A percentile compares a stretch with the other conserved stretches of the same genome.
phyloP scores from a whole-genome alignment of 495 filamentous ascomycete species.

The Xylaria sp. region DNA sequence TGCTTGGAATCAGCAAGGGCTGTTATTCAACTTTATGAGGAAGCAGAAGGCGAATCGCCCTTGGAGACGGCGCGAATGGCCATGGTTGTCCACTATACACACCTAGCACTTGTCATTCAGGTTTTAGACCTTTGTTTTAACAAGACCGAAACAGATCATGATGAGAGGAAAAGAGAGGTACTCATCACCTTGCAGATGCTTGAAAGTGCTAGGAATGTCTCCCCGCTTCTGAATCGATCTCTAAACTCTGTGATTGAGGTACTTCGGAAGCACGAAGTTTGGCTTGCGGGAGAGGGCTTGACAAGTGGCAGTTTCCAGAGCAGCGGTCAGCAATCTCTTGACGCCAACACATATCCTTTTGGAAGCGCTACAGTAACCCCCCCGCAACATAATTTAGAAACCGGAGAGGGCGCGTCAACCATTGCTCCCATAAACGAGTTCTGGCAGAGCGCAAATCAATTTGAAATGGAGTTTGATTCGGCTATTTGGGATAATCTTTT shows the following conservation, averaged over 20 bases:
- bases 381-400: background rate
- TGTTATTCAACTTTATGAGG: conserved; percentile 1
- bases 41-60: conserved; percentile 27
- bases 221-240: conserved; percentile 12
- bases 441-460: conserved; percentile 7
- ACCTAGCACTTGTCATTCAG: conserved; percentile 42
- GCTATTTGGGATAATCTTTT: conserved; percentile 3
- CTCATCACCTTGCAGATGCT: background rate
- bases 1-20: conserved; percentile 8
- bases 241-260: conserved; percentile 4
- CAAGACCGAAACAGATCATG: background rate
- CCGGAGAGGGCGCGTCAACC: background rate
- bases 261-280: background rate
- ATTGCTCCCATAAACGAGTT: conserved; percentile 4
- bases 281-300: background rate
- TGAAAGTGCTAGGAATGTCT: background rate
- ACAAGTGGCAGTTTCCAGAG: background rate
- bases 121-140: conserved; percentile 42
- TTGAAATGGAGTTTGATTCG: conserved; percentile 12
- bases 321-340: background rate
- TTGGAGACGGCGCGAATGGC: conserved; percentile 32
- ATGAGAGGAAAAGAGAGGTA: background rate
- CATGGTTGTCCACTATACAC: conserved; percentile 37
- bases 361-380: background rate
- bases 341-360: background rate